Base-by-base conservation (phyloP, 441 rosid genomes). In the Euphorbia celastroides region DNA sequence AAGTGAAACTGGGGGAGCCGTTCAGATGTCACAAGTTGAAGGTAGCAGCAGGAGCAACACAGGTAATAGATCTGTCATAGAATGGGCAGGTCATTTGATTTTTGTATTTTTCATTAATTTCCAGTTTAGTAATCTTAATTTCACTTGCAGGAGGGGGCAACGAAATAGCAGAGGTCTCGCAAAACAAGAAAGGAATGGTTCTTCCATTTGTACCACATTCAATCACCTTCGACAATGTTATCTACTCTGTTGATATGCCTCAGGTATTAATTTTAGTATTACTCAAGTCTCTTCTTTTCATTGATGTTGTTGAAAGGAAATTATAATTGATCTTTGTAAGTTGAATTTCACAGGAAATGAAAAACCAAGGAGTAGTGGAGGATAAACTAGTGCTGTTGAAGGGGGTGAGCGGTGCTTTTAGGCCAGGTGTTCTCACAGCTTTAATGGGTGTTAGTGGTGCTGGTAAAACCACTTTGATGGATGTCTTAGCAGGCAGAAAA, bases 401-500 rank as follows among this genome's bases (percentile, higher is more conserved):
- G 59, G 86, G 89, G 9, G 87, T 93, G 23, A 93, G 83, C 64
- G 96, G 98, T 41, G 83, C 92, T 56, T 93, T 93, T 71, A 83
- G 92, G 81, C 98, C 97, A 12, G 98, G 98, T 0, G 89, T 93
- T 65, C 90, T 93, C 16, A 90, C 97, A 19, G 96, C 98, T 65
- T 74, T 90, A 69, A 91, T 93, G 92, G 98, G 98, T 41, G 93
- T 87, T 27, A 88, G 92, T 26, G 98, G 98, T 8, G 97, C 97
- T 22, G 97, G 97, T 5, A 93, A 83, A 72, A 83, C 87, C 13
- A 83, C 86, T 31, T 48, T 80, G 68, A 78, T 83, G 87, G 87
- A 83, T 75, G 84, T 80, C 38, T 55, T 82, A 44, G 84, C 86
- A 7, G 86, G 86, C 25, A 78, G 86, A 66, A 82, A 83, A 74